Base-by-base conservation (phyloP, 2,329 filamentous ascomycete species). In the Cercospora canescens region DNA sequence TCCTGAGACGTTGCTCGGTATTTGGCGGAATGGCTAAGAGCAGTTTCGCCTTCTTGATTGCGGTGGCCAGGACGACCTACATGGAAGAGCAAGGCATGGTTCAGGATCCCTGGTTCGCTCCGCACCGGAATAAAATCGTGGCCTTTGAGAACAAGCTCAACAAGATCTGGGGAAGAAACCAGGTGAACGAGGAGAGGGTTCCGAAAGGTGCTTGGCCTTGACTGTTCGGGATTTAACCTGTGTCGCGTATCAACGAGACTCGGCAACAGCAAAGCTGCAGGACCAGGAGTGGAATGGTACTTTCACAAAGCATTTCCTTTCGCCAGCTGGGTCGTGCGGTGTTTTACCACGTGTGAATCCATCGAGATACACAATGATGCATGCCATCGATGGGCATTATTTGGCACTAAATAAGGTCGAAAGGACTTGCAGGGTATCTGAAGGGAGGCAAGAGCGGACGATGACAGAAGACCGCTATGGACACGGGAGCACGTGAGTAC, bases 21-120 rank as follows among this genome's bases (percentile, higher is more conserved):
- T 78, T 84, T 62, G 77, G 77, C 1, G 82, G 82, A 1, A 74
- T 79, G 21, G 77, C 78, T 2, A 78, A 78, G 68, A 81, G 79
- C 60, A 77, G 75, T 57, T 83, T 83, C 61, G 77, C 78, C 4
- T 84, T 81, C 80, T 81, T 80, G 64, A 69, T 84, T 7, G 81
- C 81, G 16, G 67, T 83, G 66, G 75, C 77, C 26, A 77, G 82
- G 73, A 76, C 9, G 67, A 67, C 65, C 28, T 68, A 67, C 61
- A 64, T 70, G 63, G 70, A 67, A 39, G 50, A 63, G 56, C 34
- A 69, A n/a, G 32, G 45, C 3, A 26, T 48, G 24, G 50, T 65
- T 18, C 32, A 48, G 32, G 62, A 65, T 65, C 39, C 62, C 6
- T 65, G 58, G 62, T 62, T 26, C 32, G 52, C 62, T n/a, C 30